Percentiles rank a stretch among this genome's conserved stretches.
Conservation (phyloP, 2,329 filamentous ascomycete genomes). For the Xylaria sp. region DNA sequence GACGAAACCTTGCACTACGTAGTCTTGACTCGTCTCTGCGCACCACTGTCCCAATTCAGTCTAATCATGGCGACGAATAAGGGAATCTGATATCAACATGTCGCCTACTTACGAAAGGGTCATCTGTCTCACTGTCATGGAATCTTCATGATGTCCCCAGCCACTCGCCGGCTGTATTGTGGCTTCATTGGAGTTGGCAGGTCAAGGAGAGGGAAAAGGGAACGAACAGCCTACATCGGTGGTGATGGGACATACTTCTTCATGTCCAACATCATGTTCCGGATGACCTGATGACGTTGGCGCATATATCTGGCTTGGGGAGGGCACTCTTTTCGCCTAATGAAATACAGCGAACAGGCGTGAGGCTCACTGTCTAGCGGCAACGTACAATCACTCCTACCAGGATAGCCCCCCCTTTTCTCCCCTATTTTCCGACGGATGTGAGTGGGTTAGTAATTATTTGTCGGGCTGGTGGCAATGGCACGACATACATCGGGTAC, state of each 20-base stretch:
- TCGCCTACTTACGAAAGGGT: conserved; percentile 24
- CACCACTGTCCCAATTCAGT: conserved; percentile 23
- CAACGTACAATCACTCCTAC: conserved; percentile 14
- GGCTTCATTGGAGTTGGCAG: conserved; percentile 33
- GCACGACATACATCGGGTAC: conserved; percentile 23
- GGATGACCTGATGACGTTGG: conserved; percentile 22
- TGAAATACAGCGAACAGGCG: conserved; percentile 12
- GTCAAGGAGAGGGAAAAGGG: conserved; percentile 20
- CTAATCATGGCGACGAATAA: conserved; percentile 27
- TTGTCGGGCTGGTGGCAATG: conserved; percentile 14
- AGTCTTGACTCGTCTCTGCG: conserved; percentile 22
- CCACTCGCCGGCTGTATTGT: conserved; percentile 10
- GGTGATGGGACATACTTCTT: conserved; percentile 19
- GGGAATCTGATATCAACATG: conserved; percentile 27
- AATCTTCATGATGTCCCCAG: conserved; percentile 7
- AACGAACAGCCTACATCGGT: conserved; percentile 22
- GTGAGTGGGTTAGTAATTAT: conserved; percentile 17
- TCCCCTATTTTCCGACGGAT: conserved; percentile 17
- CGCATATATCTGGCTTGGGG: conserved; percentile 21
- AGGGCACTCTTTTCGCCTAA: conserved; percentile 9
- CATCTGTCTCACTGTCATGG: conserved; percentile 28
- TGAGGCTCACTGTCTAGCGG: conserved; percentile 7
- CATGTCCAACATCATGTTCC: conserved; percentile 27
- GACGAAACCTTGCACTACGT: conserved; percentile 15
- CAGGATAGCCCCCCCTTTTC: not conserved